Base-by-base conservation (phyloP, 2,329 filamentous ascomycete species). In the Domatiomyces globalis region DNA sequence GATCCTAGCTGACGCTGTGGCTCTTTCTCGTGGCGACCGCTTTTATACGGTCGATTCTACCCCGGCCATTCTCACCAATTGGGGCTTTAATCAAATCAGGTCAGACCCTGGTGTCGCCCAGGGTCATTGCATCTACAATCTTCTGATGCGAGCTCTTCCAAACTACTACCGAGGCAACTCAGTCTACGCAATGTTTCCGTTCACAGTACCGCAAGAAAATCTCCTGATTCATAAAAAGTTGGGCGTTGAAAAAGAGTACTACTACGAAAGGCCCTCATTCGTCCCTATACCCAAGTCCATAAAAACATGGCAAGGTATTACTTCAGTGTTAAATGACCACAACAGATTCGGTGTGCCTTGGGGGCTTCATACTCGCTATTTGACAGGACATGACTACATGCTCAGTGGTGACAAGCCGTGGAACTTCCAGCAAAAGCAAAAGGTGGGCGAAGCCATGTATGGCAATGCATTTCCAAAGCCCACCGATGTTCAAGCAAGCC, bases 101-200 rank as follows among this genome's bases (percentile, higher is more conserved):
- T 58, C 63, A 5, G 64, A 69, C 52, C 58, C 65, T 4, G 62
- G 64, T 1, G 67, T 75, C 48, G 72, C 73, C 48, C 68, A 73
- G 44, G 73, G 73, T 43, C 71, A 72, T 46, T 68, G 73, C 49
- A 69, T 75, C 56, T 75, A 75, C 63, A 75, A 74, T 58, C 65
- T 76, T n/a, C 68, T 73, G 53, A 65, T 75, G 52, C 67, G 73
- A 47, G 71, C 73, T 2, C 67, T 76, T 51, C 74, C 74, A 2
- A 69, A 73, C 51, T 70, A 70, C 60, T 74, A 71, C 60, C 64
- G 68, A 22, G 68, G 68, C 0, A 67, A 72, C 54, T 74, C 71
- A 0, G 65, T 75, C 48, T 75, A 74, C 51, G 71, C 69, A 2
- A 72, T 75, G 58, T 74, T 71, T 55, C 73, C 73, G 1, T 58